Evolutionary conservation across 2,329 filamentous ascomycete genomes (phyloP).

Genomic region (Xylaria hypoxylon): DNA sequence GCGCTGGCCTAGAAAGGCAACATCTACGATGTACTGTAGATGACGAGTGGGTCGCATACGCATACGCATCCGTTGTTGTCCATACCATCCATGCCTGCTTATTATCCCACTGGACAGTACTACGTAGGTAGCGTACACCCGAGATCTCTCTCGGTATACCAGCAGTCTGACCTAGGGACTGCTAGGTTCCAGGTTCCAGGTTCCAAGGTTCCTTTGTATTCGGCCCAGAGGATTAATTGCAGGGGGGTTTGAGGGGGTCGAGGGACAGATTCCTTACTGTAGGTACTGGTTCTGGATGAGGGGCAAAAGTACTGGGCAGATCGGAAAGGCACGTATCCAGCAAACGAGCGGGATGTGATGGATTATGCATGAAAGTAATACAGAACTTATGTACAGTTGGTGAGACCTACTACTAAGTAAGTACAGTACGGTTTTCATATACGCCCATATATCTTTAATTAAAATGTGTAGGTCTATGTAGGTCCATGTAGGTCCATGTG

Average conservation of each 20-base stretch:
- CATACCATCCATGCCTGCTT: background rate
- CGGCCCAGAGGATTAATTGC: background rate
- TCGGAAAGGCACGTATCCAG: background rate
- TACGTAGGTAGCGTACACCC: no score
- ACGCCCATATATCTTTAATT: no score
- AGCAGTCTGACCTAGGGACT: no score
- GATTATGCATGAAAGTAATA: slow-evolving; percentile 29
- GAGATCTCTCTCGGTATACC: no score
- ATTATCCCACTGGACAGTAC: background rate
- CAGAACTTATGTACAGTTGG: slow-evolving; percentile 6
- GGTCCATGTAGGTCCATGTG: no score
- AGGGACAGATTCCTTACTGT: background rate
- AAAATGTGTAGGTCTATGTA: no score
- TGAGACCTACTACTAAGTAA: slow-evolving; percentile 2
- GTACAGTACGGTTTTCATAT: no score
- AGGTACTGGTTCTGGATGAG: no score
- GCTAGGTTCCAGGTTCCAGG: no score
- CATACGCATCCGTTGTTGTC: background rate
- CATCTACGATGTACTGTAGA: slow-evolving; percentile 1
- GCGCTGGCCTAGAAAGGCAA: background rate
- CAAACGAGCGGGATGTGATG: slow-evolving; percentile 5
- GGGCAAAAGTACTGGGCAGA: slow-evolving; percentile 4
- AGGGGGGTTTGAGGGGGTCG: background rate
- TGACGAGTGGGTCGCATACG: background rate
- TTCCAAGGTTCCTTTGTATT: background rate